Percentiles rank a stretch among this genome's conserved stretches.
Evolutionary conservation across 2,329 filamentous ascomycete species (phyloP).

Genomic region (Microcyclospora tardicrescens): DNA sequence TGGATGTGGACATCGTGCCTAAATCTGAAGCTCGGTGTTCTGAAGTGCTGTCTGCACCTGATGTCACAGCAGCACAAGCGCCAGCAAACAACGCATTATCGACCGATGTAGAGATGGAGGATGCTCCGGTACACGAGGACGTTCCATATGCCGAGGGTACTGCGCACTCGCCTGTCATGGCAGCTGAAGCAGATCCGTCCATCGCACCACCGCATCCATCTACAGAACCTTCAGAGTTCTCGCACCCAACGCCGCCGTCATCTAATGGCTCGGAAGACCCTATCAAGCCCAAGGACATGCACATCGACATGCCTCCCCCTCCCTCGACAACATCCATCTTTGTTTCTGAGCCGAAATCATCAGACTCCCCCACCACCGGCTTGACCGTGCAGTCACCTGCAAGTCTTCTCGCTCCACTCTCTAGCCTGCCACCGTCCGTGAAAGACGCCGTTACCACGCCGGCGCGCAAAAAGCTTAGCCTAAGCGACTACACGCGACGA

Average conservation of each 20-base stretch:
- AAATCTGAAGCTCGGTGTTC: no score
- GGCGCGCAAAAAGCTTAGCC: conserved; percentile 36
- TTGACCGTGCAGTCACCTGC: conserved; percentile 16
- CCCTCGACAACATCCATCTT: conserved; percentile 6
- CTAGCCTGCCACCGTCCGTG: conserved; percentile 25
- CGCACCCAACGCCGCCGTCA: neutral
- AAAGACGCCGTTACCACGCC: conserved; percentile 28
- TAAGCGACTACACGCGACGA: conserved; percentile 38
- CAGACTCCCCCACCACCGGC: conserved; percentile 1
- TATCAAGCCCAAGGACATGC: conserved; percentile 16
- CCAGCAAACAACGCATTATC: no score
- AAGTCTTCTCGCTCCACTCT: conserved; percentile 7
- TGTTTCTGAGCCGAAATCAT: no score
- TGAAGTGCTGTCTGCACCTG: neutral
- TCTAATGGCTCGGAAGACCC: no score
- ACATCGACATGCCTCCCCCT: conserved; percentile 23
- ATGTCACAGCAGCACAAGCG: neutral
- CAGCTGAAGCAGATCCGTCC: no score
- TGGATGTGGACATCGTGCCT: conserved; percentile 1
- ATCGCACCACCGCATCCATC: neutral
- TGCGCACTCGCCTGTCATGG: no score
- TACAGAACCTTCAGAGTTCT: neutral
- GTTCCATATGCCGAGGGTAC: no score
- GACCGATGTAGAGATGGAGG: conserved; percentile 10
- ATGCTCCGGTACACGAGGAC: conserved; percentile 6